Evolutionary conservation across 768 basidiomycete species (phyloP), one percentile per base, ranked within the genome.

Genomic region (Chiua virens): DNA sequence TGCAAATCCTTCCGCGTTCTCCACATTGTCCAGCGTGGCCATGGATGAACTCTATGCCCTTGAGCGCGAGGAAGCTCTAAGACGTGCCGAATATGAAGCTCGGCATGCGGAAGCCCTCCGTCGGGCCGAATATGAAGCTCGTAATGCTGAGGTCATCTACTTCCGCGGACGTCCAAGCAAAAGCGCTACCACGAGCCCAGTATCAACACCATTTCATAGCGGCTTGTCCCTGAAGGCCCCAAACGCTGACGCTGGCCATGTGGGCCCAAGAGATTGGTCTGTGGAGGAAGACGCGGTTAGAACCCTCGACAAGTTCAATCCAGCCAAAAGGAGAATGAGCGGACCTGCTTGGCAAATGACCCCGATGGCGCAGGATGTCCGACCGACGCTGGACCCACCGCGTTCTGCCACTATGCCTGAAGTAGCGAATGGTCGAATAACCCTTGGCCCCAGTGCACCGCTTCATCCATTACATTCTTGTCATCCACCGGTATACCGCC

Each of bases 41-140:
- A 87, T 95, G 72, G 92, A 92, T 51, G 92, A 97, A 64, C 79
- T 98, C 8, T 87, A 89, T 61, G 85, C 86, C 58, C 83, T 98
- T 27, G 95, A 98, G 66, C 85, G 85, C 35, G 80, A 86, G 53
- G 95, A 97, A 67, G 87, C 91, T 4, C 68, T 85, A 28, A 79
- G 92, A 18, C 78, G 92, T 32, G 92, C 90, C n/a, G 88, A 92
- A 64, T 96, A 86, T 70, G 90, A 93, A 65, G 79, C 85, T 10
- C 76, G 82, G 10, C 87, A 85, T 62, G 85, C 87, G 17, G 87
- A 87, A 48, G 80, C 79, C 13, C 77, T 82, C 48, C 75, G 85
- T 22, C 74, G 85, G 38, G 85, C 84, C 6, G 83, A 86, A 61
- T 84, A 78, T 59, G 81, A 83, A 60, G 70, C 75, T 40, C 66